Conservation (phyloP, 2,329 filamentous ascomycete genomes). For the Aspergillus brasiliensis region DNA sequence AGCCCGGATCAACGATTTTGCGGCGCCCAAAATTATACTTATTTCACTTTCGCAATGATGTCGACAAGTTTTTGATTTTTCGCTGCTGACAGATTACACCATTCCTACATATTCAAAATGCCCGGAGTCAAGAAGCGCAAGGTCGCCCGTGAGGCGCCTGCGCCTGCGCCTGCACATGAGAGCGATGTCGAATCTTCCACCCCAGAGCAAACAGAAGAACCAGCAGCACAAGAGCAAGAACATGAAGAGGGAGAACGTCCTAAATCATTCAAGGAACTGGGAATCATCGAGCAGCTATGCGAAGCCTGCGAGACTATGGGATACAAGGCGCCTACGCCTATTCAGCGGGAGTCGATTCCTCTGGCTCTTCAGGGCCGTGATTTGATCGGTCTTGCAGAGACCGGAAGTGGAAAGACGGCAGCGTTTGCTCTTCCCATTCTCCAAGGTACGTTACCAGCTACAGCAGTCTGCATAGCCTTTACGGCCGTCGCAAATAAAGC, state of each 20-base stretch:
- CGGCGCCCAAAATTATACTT: conserved; percentile 38
- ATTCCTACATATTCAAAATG: conserved; percentile 31
- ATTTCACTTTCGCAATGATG: conserved; percentile 12
- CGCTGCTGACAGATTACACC: background rate
- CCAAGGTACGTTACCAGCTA: conserved; percentile 51
- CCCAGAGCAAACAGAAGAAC: conserved; percentile 17
- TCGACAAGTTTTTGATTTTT: conserved; percentile 14
- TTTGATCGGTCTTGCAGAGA: conserved; percentile 91
- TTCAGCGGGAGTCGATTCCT: conserved; percentile 84
- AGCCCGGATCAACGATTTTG: conserved; percentile 41
- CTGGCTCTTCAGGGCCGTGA: conserved; percentile 77
- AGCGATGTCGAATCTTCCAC: conserved; percentile 27
- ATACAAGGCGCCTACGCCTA: conserved; percentile 85
- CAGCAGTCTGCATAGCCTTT: background rate
- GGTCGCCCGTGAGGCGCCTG: conserved; percentile 31
- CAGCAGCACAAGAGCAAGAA: conserved; percentile 6
- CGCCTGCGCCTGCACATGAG: conserved; percentile 21
- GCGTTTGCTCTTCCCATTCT: conserved; percentile 93
- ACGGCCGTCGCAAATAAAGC: too few species aligned
- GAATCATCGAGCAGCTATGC: conserved; percentile 82
- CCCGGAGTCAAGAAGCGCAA: conserved; percentile 45
- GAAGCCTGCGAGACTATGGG: conserved; percentile 82
- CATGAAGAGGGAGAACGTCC: conserved; percentile 16
- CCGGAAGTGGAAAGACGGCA: conserved; percentile 92
- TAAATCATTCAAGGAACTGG: conserved; percentile 60